Evolutionary conservation across 202 grass and related monocot species (phyloP), one percentile per base, ranked within the genome.

Genomic region (Dendrocalamus latiflorus): DNA sequence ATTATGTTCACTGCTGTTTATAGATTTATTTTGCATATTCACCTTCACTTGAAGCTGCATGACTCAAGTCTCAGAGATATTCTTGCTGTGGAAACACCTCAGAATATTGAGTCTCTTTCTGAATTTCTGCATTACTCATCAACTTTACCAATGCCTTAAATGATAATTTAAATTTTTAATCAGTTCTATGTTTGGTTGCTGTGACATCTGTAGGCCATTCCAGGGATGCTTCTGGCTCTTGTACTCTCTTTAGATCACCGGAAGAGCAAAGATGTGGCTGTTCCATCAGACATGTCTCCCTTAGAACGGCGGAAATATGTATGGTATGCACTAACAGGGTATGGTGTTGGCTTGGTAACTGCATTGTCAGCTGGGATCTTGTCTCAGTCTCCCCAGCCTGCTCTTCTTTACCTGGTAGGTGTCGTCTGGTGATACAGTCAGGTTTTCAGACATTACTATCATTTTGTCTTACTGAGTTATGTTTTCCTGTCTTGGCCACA

Each of bases 141-240:
- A 18, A 47, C 56, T 44, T 37, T 58, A 26, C 16, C 66, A 2
- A 2, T 41, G 61, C 62, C 48, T 76, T 36, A 28, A 34, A 37
- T 21, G 50, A 80, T 63, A 75, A 56, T 69, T 48, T 21, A 47
- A 55, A 33, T 4, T 33, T 77, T 71, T 81, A 48, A 53, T 12
- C 22, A 41, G 3, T 22, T 61, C 3, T 80, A 62, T 42, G 25
- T 30, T 47, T 70, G 54, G 16, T 69, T 70, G 37, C 10, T 73
- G 7, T 74, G 69, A 49, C 20, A 18, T 70, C 75, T 78, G 59
- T 43, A 99, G 96, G 96, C 96, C 47, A 99, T 99, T 87, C 96
- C 96, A 28, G 93, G 92, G 42, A 95, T 99, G 96, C 96, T 99
- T 86, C 78, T 99, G 41, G 96, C 96, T 77, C 92, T 99, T 78